Conservation (phyloP, 164 flowering plant species). For the Macadamia integrifolia region DNA sequence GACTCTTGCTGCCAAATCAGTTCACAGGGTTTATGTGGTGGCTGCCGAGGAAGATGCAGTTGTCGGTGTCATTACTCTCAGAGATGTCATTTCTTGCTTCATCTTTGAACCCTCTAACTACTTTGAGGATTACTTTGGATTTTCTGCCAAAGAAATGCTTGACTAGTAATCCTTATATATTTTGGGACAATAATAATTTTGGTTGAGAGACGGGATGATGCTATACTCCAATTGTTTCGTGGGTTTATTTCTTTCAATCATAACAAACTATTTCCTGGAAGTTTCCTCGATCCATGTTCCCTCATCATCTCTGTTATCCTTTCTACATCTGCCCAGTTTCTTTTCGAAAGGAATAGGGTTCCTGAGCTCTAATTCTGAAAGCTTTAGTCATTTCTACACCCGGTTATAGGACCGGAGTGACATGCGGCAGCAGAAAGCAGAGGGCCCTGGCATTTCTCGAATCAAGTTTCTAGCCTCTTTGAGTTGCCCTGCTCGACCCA, state of each 20-base stretch:
- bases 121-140: constrained; percentile 53
- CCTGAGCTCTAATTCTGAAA: constrained; percentile 47
- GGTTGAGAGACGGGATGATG: background rate
- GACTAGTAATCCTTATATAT: constrained; percentile 24
- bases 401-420: constrained; percentile 33
- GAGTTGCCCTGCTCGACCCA: too few species aligned
- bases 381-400: constrained; percentile 60
- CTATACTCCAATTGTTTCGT: background rate
- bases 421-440: constrained; percentile 43
- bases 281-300: constrained; percentile 37
- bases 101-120: constrained; percentile 71
- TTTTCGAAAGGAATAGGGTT: constrained; percentile 47
- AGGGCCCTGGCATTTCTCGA: constrained; percentile 37
- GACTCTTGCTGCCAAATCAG: constrained; percentile 52
- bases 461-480: too few species aligned
- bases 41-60: constrained; percentile 37
- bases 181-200: constrained; percentile 1
- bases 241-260: constrained; percentile 5
- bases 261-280: constrained; percentile 42
- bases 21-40: constrained; percentile 74
- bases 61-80: constrained; percentile 74
- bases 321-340: constrained; percentile 62
- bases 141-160: constrained; percentile 49
- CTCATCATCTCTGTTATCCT: constrained; percentile 44
- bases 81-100: constrained; percentile 94